Percentiles rank a stretch among this genome's conserved stretches.
phyloP scores from a whole-genome alignment of 2,329 filamentous ascomycete genomes.

The Pyrenophora seminiperda region DNA sequence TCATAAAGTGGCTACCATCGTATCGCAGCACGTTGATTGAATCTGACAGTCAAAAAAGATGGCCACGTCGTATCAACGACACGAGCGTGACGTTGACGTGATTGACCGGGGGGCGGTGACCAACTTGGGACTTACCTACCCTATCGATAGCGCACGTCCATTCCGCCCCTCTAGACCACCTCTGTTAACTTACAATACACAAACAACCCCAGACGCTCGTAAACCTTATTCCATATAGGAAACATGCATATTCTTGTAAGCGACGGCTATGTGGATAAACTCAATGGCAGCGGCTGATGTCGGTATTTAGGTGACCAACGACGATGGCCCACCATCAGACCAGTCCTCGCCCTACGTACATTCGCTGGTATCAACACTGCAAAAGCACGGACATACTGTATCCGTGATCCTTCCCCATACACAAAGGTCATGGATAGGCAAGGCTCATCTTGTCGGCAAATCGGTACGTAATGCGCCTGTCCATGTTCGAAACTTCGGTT shows the following conservation, averaged over 20 bases:
- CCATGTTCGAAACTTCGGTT: not conserved
- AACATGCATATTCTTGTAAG: conserved; percentile 49
- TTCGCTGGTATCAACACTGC: conserved; percentile 52
- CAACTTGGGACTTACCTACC: conserved; percentile 11
- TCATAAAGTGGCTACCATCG: not conserved
- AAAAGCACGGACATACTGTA: conserved; percentile 77
- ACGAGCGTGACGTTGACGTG: not conserved
- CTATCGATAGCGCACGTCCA: conserved; percentile 36
- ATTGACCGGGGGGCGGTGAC: too few relatives aligned
- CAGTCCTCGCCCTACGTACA: conserved; percentile 58
- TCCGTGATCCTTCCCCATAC: conserved; percentile 89
- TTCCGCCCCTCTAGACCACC: conserved; percentile 25
- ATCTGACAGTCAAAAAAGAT: not conserved
- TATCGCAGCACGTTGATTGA: not conserved
- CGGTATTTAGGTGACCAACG: conserved; percentile 55
- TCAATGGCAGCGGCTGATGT: conserved; percentile 10
- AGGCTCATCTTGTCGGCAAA: conserved; percentile 93
- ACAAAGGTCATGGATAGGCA: conserved; percentile 97
- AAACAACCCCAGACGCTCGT: conserved; percentile 8
- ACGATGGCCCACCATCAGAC: conserved; percentile 58
- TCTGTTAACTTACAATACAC: conserved; percentile 10
- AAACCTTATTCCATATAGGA: not conserved
- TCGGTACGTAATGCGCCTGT: conserved; percentile 52
- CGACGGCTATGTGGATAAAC: not conserved
- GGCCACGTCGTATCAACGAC: too few relatives aligned